These are phyloP conservation scores for Pseudocercospora ulei DNA, from an alignment of 2,329 filamentous ascomycete genomes.

Conservation along the genomic window DNA sequence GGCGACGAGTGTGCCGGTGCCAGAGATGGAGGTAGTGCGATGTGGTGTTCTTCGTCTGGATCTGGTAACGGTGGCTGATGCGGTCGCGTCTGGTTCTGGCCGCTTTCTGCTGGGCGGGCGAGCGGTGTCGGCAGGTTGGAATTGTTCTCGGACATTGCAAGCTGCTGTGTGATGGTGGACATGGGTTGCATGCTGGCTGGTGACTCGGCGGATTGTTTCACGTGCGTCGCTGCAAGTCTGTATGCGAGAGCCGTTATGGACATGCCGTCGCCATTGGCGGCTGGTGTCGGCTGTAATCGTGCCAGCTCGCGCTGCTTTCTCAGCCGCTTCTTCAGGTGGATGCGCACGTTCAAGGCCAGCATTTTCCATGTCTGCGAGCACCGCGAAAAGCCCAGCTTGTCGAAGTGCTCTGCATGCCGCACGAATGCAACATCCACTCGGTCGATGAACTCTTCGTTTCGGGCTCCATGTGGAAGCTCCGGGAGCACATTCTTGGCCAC, in stretches of 20 bases:
- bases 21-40: slow-evolving; percentile 27
- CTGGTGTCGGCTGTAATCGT: slow-evolving; percentile 9
- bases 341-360: slow-evolving; percentile 43
- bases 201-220: slow-evolving; percentile 20
- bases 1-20: slow-evolving; percentile 12
- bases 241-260: slow-evolving; percentile 20
- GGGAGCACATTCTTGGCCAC: slow-evolving; percentile 16
- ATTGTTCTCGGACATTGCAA: slow-evolving; percentile 36
- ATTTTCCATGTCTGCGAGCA: slow-evolving; percentile 53
- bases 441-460: slow-evolving; percentile 14
- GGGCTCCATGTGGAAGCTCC: slow-evolving; percentile 8
- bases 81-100: slow-evolving; percentile 6
- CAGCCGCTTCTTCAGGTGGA: slow-evolving; percentile 40
- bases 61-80: slow-evolving; percentile 32
- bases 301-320: slow-evolving; percentile 13
- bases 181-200: slow-evolving; percentile 20
- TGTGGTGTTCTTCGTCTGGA: slow-evolving; percentile 22
- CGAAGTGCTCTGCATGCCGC: slow-evolving; percentile 14
- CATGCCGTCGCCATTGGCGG: slow-evolving; percentile 6
- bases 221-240: slow-evolving; percentile 16
- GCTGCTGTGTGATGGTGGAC: slow-evolving; percentile 23
- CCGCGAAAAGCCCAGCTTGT: slow-evolving; percentile 37
- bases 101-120: slow-evolving; percentile 35
- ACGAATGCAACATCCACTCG: slow-evolving; percentile 19
- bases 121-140: slow-evolving; percentile 49